phyloP scores from a whole-genome alignment of 1,139 yeast genomes.

The Meyerozyma sp. region DNA sequence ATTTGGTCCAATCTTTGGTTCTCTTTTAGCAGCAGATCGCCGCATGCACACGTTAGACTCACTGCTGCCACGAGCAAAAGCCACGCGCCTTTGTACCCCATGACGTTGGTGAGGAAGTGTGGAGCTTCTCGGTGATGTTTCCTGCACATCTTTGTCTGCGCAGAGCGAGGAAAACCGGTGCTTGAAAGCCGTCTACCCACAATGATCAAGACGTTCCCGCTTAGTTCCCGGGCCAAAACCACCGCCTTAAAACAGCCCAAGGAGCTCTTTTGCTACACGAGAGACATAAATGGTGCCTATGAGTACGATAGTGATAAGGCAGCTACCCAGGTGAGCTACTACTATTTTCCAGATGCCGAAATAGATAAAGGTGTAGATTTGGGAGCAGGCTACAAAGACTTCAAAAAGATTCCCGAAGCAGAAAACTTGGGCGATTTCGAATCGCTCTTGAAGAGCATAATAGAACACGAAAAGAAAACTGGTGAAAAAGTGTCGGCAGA shows the following conservation, averaged over 20 bases:
- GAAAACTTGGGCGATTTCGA: constrained; percentile 51
- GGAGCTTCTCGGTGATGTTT: neutral
- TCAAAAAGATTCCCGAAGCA: constrained; percentile 50
- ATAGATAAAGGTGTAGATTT: constrained; percentile 55
- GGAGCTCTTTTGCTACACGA: constrained; percentile 57
- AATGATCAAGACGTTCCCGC: constrained; percentile 35
- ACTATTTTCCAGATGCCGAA: constrained; percentile 69
- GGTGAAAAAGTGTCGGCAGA: constrained; percentile 52
- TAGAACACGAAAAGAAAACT: constrained; percentile 47
- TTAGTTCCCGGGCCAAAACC: constrained; percentile 44
- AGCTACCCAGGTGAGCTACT: constrained; percentile 40
- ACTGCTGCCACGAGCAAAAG: neutral
- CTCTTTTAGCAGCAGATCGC: no score
- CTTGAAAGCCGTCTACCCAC: neutral
- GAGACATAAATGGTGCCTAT: constrained; percentile 45
- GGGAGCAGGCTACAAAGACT: constrained; percentile 55
- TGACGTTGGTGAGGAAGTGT: neutral
- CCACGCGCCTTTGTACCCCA: neutral
- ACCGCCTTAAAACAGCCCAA: constrained; percentile 68
- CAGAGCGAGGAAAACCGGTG: neutral
- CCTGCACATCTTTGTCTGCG: neutral
- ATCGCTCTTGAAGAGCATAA: constrained; percentile 52
- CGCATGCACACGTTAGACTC: neutral
- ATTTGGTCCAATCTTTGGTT: no score
- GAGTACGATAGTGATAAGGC: constrained; percentile 45